A percentile compares a stretch with the other conserved stretches of the same genome.
Conservation (phyloP, 2,329 filamentous ascomycete species). For the Fusarium sambucinum region DNA sequence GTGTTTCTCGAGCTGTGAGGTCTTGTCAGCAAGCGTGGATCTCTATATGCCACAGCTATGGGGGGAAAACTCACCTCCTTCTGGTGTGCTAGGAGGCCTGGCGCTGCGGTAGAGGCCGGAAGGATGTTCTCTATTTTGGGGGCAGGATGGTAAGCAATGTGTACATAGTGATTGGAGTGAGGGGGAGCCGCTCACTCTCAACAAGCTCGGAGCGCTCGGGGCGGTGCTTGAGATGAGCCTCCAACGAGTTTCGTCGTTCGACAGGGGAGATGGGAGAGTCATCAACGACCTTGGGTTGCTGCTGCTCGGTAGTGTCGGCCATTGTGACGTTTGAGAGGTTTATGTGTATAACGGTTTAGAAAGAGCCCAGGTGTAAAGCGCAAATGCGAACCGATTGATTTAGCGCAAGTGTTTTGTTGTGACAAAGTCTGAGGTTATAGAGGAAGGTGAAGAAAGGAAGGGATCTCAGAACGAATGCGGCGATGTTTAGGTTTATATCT, state of each 20-base stretch:
- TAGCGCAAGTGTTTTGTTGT: constrained; percentile 22
- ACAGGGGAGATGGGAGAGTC: constrained; percentile 65
- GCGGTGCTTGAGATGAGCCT: constrained; percentile 78
- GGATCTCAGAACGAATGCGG: constrained; percentile 35
- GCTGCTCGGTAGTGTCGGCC: constrained; percentile 47
- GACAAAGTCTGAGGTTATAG: constrained; percentile 7
- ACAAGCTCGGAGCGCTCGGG: constrained; percentile 82
- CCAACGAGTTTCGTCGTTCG: constrained; percentile 75
- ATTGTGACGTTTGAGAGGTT: constrained; percentile 31
- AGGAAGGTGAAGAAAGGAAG: constrained; percentile 10
- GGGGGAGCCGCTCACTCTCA: constrained; percentile 70
- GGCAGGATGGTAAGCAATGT: constrained; percentile 40
- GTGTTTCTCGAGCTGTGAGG: constrained; percentile 75
- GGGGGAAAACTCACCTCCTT: constrained; percentile 67
- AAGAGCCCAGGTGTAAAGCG: not conserved
- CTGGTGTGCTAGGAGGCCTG: constrained; percentile 82
- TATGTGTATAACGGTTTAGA: not conserved
- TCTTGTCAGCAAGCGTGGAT: constrained; percentile 26
- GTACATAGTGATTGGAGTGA: constrained; percentile 49
- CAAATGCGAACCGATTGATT: constrained; percentile 8
- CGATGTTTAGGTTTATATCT: constrained; percentile 43
- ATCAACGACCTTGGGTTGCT: constrained; percentile 55
- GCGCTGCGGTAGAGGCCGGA: constrained; percentile 80
- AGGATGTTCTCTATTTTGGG: constrained; percentile 81
- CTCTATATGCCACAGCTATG: not conserved